phyloP scores from a whole-genome alignment of 1,139 yeast species.

The Sugiyamaella castrensis region DNA sequence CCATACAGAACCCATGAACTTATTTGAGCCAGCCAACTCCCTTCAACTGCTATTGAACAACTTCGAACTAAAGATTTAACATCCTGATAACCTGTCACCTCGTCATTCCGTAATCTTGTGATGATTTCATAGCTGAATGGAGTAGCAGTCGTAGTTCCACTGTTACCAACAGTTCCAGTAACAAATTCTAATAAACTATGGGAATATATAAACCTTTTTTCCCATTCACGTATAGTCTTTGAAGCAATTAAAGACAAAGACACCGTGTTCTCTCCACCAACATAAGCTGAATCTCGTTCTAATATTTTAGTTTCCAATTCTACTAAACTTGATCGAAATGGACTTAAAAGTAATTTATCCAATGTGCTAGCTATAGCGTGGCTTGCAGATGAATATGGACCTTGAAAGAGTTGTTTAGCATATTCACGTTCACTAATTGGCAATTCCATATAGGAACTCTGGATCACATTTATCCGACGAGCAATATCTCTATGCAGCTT shows the following conservation, averaged over 20 bases:
- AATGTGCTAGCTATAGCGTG: slow-evolving; percentile 25
- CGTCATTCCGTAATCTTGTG: slow-evolving; percentile 19
- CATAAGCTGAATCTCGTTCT: slow-evolving; percentile 25
- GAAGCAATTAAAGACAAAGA: slow-evolving; percentile 24
- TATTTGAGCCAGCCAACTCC: slow-evolving; percentile 28
- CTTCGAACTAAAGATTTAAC: slow-evolving; percentile 21
- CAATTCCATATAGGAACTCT: slow-evolving; percentile 16
- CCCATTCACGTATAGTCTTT: slow-evolving; percentile 25
- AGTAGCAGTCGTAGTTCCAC: too few relatives aligned
- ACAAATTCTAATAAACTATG: slow-evolving; percentile 18
- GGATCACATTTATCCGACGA: slow-evolving; percentile 17
- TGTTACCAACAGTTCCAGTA: slow-evolving; percentile 1
- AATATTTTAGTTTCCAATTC: slow-evolving; percentile 24
- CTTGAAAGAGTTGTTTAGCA: slow-evolving; percentile 8
- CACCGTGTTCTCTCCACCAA: slow-evolving; percentile 28
- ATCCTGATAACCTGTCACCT: slow-evolving; percentile 25
- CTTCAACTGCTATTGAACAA: slow-evolving; percentile 26
- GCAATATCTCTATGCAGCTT: slow-evolving; percentile 19
- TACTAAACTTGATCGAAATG: slow-evolving; percentile 21
- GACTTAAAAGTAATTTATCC: slow-evolving; percentile 17
- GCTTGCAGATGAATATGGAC: slow-evolving; percentile 24
- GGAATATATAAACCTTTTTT: slow-evolving; percentile 24
- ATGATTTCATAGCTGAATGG: slow-evolving; percentile 21
- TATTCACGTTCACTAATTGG: slow-evolving; percentile 11
- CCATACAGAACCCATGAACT: slow-evolving; percentile 33